A percentile compares a stretch with the other conserved stretches of the same genome.
Conservation (phyloP, 306 rosid genomes). For the Senna tora region DNA sequence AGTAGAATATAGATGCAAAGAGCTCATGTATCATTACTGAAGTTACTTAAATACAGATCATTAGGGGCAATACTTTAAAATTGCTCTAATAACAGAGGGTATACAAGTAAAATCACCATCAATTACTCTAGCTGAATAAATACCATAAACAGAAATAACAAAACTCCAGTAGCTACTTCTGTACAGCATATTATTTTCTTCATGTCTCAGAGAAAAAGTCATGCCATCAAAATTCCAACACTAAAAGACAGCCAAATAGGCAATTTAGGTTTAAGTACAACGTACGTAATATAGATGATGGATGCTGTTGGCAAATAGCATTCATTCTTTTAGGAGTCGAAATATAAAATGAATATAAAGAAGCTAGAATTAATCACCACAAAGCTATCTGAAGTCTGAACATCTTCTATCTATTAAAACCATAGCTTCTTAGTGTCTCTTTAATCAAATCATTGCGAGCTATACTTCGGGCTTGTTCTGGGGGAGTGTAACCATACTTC, state of each 20-base stretch:
- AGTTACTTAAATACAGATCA: too few relatives aligned
- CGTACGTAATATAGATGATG: neutral
- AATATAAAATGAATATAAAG: neutral
- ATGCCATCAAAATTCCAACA: neutral
- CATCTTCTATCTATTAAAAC: slow-evolving; percentile 35
- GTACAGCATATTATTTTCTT: too few relatives aligned
- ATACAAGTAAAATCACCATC: too few relatives aligned
- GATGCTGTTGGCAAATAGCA: slow-evolving; percentile 10
- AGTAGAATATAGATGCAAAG: too few relatives aligned
- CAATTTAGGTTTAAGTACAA: neutral
- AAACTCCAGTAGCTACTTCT: too few relatives aligned
- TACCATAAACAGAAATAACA: too few relatives aligned
- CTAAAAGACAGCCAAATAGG: neutral
- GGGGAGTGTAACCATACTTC: slow-evolving; percentile 69
- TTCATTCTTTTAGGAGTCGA: slow-evolving; percentile 1
- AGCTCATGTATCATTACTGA: too few relatives aligned
- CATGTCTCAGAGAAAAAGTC: neutral
- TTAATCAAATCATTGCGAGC: slow-evolving; percentile 58
- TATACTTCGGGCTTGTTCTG: slow-evolving; percentile 58
- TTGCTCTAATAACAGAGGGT: too few relatives aligned
- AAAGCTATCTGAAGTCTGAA: neutral
- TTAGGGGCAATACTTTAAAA: too few relatives aligned
- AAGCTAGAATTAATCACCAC: neutral
- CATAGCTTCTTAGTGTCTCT: slow-evolving; percentile 49
- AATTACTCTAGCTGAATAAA: too few relatives aligned